A percentile compares a stretch with the other conserved stretches of the same genome.
Conservation (phyloP, 306 rosid genomes). For the Corylus heterophylla region DNA sequence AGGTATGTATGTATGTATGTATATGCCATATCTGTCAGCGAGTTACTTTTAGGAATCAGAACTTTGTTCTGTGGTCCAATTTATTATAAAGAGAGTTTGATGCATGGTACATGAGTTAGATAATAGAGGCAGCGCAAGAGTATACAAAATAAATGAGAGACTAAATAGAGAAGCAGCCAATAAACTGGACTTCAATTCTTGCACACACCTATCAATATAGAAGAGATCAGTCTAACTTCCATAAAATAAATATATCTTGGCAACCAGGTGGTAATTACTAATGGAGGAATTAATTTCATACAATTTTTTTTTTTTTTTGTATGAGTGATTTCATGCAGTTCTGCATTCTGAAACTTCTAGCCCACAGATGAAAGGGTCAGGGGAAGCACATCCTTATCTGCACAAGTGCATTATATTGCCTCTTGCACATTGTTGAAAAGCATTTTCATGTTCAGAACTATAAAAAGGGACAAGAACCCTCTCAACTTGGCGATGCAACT, state of each 20-base stretch:
- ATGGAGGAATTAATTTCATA: not conserved
- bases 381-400: not conserved
- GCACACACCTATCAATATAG: not conserved
- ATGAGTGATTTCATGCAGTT: not conserved
- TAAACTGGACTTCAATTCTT: not conserved
- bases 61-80: too few relatives aligned
- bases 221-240: not conserved
- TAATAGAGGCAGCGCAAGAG: not conserved
- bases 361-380: not conserved
- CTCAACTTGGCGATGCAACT: not conserved
- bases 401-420: not conserved
- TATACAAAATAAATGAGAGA: not conserved
- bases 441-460: not conserved
- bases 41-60: too few relatives aligned
- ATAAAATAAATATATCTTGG: not conserved
- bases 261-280: not conserved
- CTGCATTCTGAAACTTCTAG: conserved; percentile 2
- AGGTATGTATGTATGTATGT: too few relatives aligned
- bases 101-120: not conserved
- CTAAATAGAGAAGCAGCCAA: not conserved
- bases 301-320: not conserved
- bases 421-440: not conserved
- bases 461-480: not conserved
- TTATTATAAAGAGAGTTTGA: not conserved
- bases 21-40: too few relatives aligned